phyloP scores from a whole-genome alignment of 2,329 filamentous ascomycete species.

The Colletotrichum tropicicola region DNA sequence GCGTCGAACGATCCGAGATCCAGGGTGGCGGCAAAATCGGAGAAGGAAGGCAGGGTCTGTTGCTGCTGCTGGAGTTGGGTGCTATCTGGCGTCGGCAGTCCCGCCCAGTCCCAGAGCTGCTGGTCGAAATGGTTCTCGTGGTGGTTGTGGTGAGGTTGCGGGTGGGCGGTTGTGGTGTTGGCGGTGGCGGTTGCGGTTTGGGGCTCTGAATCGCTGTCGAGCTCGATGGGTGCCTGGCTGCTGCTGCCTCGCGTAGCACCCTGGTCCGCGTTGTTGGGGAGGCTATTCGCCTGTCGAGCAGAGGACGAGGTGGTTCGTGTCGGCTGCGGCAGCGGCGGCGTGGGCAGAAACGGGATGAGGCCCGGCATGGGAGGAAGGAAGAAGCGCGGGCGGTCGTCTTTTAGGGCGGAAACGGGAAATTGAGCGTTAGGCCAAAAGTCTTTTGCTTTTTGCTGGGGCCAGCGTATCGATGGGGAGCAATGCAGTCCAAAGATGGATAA shows the following conservation, averaged over 20 bases:
- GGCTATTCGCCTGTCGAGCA: neutral
- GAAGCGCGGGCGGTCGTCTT: constrained; percentile 9
- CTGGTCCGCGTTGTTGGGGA: neutral
- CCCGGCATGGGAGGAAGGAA: constrained; percentile 24
- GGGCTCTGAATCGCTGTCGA: constrained; percentile 11
- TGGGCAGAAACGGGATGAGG: constrained; percentile 20
- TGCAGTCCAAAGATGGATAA: neutral
- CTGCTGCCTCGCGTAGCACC: constrained; percentile 18
- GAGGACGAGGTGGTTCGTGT: neutral
- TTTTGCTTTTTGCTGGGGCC: neutral
- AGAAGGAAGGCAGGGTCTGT: constrained; percentile 21
- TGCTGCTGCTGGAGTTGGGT: constrained; percentile 1
- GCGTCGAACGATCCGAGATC: constrained; percentile 8
- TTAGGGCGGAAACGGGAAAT: neutral
- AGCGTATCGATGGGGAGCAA: neutral
- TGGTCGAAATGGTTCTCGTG: neutral
- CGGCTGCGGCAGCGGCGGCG: constrained; percentile 22
- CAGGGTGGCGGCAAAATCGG: constrained; percentile 19
- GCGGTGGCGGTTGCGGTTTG: constrained; percentile 14
- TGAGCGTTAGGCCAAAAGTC: constrained; percentile 3
- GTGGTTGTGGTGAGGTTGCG: neutral
- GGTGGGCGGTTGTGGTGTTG: neutral
- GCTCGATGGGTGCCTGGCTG: constrained; percentile 22
- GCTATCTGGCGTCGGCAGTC: neutral
- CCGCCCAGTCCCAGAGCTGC: neutral